Conservation (phyloP, 1,284 basidiomycete genomes). For the Omphalotus olearius region DNA sequence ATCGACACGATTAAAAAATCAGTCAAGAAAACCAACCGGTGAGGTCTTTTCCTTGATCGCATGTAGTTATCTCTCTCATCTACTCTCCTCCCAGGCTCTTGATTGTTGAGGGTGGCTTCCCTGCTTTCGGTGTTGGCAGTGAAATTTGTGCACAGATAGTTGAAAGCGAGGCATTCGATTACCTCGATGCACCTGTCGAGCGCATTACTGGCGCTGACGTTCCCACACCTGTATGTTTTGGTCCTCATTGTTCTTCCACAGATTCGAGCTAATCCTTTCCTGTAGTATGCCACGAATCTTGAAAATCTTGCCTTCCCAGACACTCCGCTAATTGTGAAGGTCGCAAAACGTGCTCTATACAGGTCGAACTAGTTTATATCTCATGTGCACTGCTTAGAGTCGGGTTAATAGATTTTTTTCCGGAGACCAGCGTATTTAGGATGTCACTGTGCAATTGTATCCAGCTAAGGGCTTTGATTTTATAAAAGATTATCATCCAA, state of each 20-base stretch:
- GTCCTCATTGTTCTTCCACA: background rate
- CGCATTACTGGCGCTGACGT: slow-evolving; percentile 97
- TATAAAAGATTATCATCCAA: background rate
- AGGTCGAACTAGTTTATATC: slow-evolving; percentile 60
- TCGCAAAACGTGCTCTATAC: slow-evolving; percentile 89
- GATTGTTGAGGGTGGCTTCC: slow-evolving; percentile 98
- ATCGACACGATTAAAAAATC: slow-evolving; percentile 95
- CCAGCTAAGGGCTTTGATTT: too few relatives aligned
- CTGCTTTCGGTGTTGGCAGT: slow-evolving; percentile 95
- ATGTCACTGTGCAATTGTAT: background rate
- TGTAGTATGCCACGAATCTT: slow-evolving; percentile 84
- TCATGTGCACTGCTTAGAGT: slow-evolving; percentile 4
- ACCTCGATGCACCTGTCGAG: slow-evolving; percentile 97
- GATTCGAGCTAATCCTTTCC: slow-evolving; percentile 11
- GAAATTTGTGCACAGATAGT: slow-evolving; percentile 97
- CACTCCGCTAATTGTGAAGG: slow-evolving; percentile 82
- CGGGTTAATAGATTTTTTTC: slow-evolving; percentile 4
- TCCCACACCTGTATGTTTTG: slow-evolving; percentile 83
- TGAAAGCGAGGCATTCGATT: slow-evolving; percentile 95
- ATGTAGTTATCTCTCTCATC: slow-evolving; percentile 9
- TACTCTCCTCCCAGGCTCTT: slow-evolving; percentile 54
- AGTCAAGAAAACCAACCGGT: slow-evolving; percentile 98
- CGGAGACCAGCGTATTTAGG: background rate
- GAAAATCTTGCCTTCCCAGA: slow-evolving; percentile 92
- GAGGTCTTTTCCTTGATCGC: slow-evolving; percentile 12